A percentile compares a stretch with the other conserved stretches of the same genome.
These are phyloP conservation scores for Orbilia blumenaviensis DNA, from an alignment of 2,329 filamentous ascomycete genomes.

Conservation along the genomic window DNA sequence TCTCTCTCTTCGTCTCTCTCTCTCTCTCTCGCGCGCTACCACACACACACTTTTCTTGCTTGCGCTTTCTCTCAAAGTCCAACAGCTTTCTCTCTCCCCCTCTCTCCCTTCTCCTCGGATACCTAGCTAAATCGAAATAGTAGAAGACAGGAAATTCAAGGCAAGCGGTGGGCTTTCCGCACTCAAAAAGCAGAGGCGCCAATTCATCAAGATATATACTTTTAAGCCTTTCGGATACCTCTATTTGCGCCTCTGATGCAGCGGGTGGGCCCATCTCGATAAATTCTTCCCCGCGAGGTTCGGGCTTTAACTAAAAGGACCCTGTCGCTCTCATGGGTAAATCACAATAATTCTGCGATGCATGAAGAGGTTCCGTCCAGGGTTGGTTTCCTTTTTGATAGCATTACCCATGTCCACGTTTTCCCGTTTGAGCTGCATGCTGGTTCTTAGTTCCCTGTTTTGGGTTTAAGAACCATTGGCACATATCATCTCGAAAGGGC, in stretches of 20 bases:
- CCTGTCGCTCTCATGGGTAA: conserved; percentile 34
- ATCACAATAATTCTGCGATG: conserved; percentile 36
- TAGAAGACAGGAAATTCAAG: not conserved
- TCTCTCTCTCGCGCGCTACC: conserved; percentile 3
- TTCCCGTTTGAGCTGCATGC: conserved; percentile 51
- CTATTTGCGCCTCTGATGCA: conserved; percentile 47
- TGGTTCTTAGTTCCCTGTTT: conserved; percentile 39
- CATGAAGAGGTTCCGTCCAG: conserved; percentile 26
- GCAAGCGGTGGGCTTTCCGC: not conserved
- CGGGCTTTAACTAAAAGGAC: conserved; percentile 47
- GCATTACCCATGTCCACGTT: conserved; percentile 47
- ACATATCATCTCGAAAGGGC: conserved; percentile 47
- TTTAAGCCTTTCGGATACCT: conserved; percentile 10
- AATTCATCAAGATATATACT: conserved; percentile 49
- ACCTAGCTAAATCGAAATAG: conserved; percentile 22
- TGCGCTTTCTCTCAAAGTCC: conserved; percentile 4
- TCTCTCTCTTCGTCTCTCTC: conserved; percentile 2
- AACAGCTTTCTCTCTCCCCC: too few relatives aligned
- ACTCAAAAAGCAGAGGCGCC: conserved; percentile 22
- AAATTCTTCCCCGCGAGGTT: conserved; percentile 45
- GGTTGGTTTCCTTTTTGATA: conserved; percentile 42
- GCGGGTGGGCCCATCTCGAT: conserved; percentile 45
- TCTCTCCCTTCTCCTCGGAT: not conserved
- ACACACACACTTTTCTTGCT: conserved; percentile 12
- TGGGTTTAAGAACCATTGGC: conserved; percentile 42